These are phyloP conservation scores for Dioscorea alata DNA, from an alignment of 106 monocot genomes.

Conservation along the genomic window DNA sequence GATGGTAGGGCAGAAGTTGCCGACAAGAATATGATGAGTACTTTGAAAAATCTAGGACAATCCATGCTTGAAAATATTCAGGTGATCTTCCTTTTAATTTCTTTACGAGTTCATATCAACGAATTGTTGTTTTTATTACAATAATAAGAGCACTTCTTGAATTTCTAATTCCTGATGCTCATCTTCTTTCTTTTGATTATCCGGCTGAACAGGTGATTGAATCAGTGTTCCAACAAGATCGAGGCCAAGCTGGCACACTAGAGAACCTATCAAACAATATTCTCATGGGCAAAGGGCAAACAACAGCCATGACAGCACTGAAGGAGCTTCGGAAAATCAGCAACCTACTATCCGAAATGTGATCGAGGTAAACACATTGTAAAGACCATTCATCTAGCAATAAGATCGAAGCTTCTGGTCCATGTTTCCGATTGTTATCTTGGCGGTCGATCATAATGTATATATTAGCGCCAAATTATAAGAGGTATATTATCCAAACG, in stretches of 20 bases:
- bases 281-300: constrained; percentile 61
- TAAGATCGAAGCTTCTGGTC: constrained; percentile 4
- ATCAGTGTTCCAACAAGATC: constrained; percentile 66
- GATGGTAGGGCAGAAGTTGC: constrained; percentile 22
- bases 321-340: constrained; percentile 91
- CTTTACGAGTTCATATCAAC: too few relatives aligned
- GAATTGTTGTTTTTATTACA: too few relatives aligned
- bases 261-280: constrained; percentile 35
- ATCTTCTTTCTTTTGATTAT: neutral
- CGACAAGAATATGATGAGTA: constrained; percentile 27
- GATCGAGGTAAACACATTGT: constrained; percentile 13
- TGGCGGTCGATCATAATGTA: neutral
- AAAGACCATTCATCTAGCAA: constrained; percentile 21
- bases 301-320: constrained; percentile 64
- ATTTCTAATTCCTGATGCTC: too few relatives aligned
- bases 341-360: constrained; percentile 66
- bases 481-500: too few relatives aligned
- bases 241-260: constrained; percentile 18
- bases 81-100: constrained; percentile 11
- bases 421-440: neutral
- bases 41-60: constrained; percentile 42
- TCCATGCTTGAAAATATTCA: constrained; percentile 66
- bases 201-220: constrained; percentile 61
- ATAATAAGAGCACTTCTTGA: too few relatives aligned
- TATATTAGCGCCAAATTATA: neutral